Base-by-base conservation (phyloP, 345 rosid genomes). In the Rhodamnia rubescens region DNA sequence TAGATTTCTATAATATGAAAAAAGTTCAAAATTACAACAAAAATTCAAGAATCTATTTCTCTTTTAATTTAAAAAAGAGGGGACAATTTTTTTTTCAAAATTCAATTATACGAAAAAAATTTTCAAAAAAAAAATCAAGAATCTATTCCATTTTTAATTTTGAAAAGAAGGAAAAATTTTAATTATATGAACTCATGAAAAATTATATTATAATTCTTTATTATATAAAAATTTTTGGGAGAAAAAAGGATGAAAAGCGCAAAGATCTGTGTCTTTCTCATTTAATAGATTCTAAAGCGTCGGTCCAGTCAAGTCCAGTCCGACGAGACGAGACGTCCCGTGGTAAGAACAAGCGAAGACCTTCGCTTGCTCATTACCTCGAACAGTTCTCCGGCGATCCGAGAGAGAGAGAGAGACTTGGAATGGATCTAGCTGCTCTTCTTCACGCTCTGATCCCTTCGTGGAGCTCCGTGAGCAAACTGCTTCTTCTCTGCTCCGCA, bases 401-500 rank as follows among this genome's bases (percentile, higher is more conserved):
- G 58, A 55, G 57, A 55, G 59, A 57, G 61, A 9, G 27, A 56
- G n/a, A 11, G 59, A 57, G 26, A 9, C 78, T 44, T 4, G 13
- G 47, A 83, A 93, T 94, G 98, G 95, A 93, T 94, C 92, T 92
- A 87, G 81, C 49, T 54, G 18, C 78, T 81, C 88, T 89, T 85
- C 90, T 92, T 21, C 88, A 69, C n/a, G 86, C 91, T 15, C 88
- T 92, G 27, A 85, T 90, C 86, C 98, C 96, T 9, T 91, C 98
- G 7, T 89, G 57, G 90, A 90, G 89, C 90, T 91, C 97, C 22
- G 97, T 93, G 82, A 91, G 91, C 36, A 16, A 53, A 75, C 21
- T 54, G 55, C 36, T 64, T 40, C 15, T 49, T 49, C 55, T 52
- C 51, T 11, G 26, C 29, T 57, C 81, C 18, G 7, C 53, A 83